A percentile compares a stretch with the other conserved stretches of the same genome.
Conservation (phyloP, 192 early-diverging fungal genomes). For the Oehlia diaphana region DNA sequence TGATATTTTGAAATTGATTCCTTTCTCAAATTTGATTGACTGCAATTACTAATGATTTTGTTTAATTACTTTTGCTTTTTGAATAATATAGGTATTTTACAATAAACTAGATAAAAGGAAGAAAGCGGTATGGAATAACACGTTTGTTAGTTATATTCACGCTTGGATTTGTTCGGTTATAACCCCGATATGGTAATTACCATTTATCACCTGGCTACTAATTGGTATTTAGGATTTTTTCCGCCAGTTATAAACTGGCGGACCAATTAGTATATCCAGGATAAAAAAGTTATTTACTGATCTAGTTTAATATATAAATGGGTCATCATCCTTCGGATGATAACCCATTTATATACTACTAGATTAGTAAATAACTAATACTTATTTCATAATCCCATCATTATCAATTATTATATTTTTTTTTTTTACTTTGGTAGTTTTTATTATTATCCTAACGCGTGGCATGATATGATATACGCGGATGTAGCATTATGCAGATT, state of each 20-base stretch:
- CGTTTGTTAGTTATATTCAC: conserved; percentile 19
- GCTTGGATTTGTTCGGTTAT: conserved; percentile 18
- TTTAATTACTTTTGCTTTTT: not conserved
- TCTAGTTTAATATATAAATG: no score
- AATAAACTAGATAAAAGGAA: not conserved
- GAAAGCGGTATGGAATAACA: conserved; percentile 10
- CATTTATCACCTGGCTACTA: no score
- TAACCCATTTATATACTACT: no score
- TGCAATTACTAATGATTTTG: no score
- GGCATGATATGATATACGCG: conserved; percentile 20
- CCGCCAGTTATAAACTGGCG: no score
- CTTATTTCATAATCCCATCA: not conserved
- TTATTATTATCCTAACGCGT: conserved; percentile 5
- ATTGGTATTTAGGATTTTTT: no score
- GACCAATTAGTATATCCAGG: no score
- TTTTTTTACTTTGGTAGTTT: conserved; percentile 3
- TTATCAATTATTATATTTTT: not conserved
- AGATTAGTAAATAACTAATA: no score
- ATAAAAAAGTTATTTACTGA: no score
- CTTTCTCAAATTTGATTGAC: not conserved
- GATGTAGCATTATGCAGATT: not conserved
- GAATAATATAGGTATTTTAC: not conserved
- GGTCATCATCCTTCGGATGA: no score
- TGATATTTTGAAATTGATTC: not conserved
- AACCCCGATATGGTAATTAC: conserved; percentile 11